phyloP scores from a whole-genome alignment of 257 asterid genomes.

The Nicotiana tabacum region DNA sequence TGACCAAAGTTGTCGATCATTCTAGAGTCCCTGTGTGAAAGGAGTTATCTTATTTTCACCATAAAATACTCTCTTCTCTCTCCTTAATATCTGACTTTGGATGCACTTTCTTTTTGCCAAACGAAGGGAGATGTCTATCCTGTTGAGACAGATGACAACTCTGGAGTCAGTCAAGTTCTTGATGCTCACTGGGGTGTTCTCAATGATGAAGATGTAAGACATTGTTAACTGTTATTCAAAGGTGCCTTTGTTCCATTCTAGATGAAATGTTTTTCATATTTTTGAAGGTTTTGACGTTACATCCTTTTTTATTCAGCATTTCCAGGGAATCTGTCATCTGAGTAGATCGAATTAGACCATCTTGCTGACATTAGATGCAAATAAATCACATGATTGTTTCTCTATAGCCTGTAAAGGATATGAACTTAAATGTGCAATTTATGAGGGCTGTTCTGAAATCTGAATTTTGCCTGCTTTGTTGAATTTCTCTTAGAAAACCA shows the following conservation, averaged over 20 bases:
- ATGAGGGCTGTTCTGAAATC: too few relatives aligned
- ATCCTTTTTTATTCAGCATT: background rate
- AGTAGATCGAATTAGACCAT: background rate
- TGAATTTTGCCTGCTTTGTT: too few relatives aligned
- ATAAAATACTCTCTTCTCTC: background rate
- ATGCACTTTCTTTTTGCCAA: constrained; percentile 20
- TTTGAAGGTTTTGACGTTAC: background rate
- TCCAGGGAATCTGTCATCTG: background rate
- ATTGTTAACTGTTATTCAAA: background rate
- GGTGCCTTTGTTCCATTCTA: constrained; percentile 11
- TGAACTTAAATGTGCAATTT: background rate
- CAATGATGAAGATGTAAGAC: constrained; percentile 82
- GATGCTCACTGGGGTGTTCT: constrained; percentile 99
- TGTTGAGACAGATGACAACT: constrained; percentile 54
- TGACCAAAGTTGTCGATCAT: too few relatives aligned
- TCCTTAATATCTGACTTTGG: background rate
- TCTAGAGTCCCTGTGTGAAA: too few relatives aligned
- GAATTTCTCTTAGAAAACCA: background rate
- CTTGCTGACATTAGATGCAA: background rate
- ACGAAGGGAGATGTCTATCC: constrained; percentile 98
- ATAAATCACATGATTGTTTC: constrained; percentile 1
- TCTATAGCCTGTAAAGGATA: background rate
- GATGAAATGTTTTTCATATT: constrained; percentile 5
- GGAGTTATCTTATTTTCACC: too few relatives aligned
- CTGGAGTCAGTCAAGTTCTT: constrained; percentile 65